Evolutionary conservation across 2,329 filamentous ascomycete species (phyloP).

Genomic region (Thielaviopsis ethacetica): DNA sequence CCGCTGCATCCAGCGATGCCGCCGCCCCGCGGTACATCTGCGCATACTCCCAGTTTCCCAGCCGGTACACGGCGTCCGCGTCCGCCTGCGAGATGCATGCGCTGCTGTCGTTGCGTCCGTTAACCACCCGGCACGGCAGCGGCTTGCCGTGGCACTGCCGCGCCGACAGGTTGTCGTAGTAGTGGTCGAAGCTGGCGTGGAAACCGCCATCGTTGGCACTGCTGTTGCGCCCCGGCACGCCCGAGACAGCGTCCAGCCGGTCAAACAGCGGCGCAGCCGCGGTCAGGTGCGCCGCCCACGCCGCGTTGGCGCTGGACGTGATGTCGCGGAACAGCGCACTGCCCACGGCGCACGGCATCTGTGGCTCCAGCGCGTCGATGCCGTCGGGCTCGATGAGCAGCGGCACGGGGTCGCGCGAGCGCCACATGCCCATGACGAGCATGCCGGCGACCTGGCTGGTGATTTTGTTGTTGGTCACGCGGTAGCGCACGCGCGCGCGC

Average conservation of each 20-base stretch:
- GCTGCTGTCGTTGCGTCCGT: conserved; percentile 24
- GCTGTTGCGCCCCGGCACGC: conserved; percentile 27
- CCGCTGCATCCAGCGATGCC: conserved; percentile 43
- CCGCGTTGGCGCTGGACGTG: conserved; percentile 24
- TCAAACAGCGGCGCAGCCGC: conserved; percentile 37
- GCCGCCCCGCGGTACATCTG: conserved; percentile 57
- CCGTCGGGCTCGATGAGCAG: conserved; percentile 25
- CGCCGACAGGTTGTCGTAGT: conserved; percentile 70
- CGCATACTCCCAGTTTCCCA: conserved; percentile 69
- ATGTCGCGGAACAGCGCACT: conserved; percentile 26
- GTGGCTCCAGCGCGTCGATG: conserved; percentile 59
- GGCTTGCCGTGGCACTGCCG: conserved; percentile 61
- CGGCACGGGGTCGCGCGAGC: conserved; percentile 14
- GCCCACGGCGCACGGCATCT: conserved; percentile 47
- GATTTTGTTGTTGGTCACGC: conserved; percentile 70
- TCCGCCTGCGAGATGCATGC: conserved; percentile 45
- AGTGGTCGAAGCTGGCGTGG: conserved; percentile 61
- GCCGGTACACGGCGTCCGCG: conserved; percentile 54
- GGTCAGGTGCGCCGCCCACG: conserved; percentile 50
- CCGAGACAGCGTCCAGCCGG: conserved; percentile 50
- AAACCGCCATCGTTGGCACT: conserved; percentile 37
- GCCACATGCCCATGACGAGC: conserved; percentile 56
- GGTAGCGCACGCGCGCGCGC: conserved; percentile 36
- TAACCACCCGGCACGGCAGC: conserved; percentile 42
- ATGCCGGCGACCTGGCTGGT: conserved; percentile 68